Conservation (phyloP, 75 land plant genomes). For the Selaginella moellendorffii region DNA sequence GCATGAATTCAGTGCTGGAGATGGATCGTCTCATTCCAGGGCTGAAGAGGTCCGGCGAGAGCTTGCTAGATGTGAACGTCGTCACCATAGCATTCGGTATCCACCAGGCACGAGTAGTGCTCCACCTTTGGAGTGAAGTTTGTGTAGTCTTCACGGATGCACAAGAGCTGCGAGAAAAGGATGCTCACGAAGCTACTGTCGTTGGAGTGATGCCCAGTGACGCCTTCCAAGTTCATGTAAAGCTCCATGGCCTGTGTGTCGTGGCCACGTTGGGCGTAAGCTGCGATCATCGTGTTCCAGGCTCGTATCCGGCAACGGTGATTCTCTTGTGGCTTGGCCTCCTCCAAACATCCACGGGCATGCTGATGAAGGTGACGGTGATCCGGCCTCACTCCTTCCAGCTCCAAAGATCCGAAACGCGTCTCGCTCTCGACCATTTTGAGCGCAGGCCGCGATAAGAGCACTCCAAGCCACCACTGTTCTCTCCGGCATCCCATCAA, state of each 20-base stretch:
- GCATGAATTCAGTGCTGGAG: no score
- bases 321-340: neutral
- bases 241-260: neutral
- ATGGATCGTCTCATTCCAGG: no score
- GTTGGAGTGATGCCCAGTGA: neutral
- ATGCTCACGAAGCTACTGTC: neutral
- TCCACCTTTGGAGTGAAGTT: neutral
- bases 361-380: neutral
- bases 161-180: neutral
- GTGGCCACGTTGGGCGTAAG: neutral
- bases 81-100: no score
- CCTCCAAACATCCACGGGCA: neutral
- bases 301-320: neutral
- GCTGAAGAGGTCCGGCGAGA: no score
- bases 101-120: neutral
- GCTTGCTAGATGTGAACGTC: no score
- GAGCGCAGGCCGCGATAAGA: neutral
- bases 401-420: neutral
- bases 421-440: neutral
- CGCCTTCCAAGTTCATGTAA: neutral
- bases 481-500: neutral
- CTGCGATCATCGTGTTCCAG: conserved; percentile 4
- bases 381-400: conserved; percentile 6
- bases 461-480: neutral
- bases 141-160: neutral